A percentile compares a stretch with the other conserved stretches of the same genome.
Conservation (phyloP, 768 basidiomycete genomes). For the Psilocybe sp. region DNA sequence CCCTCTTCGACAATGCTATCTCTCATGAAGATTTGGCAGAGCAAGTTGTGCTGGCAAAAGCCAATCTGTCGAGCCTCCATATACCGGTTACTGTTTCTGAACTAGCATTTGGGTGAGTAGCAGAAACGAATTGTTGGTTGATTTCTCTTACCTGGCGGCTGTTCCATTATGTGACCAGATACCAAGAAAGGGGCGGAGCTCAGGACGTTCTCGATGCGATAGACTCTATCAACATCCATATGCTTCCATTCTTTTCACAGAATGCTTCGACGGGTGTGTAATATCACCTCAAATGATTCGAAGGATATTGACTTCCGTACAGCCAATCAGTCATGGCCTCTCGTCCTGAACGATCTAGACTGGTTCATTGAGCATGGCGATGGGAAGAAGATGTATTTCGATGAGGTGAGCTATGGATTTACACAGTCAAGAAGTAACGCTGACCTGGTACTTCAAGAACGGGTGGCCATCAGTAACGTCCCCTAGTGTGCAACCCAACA, state of each 20-base stretch:
- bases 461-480: conserved; percentile 65
- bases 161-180: conserved; percentile 10
- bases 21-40: conserved; percentile 37
- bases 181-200: conserved; percentile 46
- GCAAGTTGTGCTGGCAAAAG: conserved; percentile 43
- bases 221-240: conserved; percentile 55
- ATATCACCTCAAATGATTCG: not conserved
- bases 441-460: conserved; percentile 34
- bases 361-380: conserved; percentile 55
- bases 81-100: conserved; percentile 59
- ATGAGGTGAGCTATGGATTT: conserved; percentile 46
- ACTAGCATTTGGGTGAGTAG: conserved; percentile 38
- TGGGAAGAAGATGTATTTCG: conserved; percentile 64
- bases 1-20: conserved; percentile 49
- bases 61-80: conserved; percentile 39
- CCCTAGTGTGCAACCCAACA: conserved; percentile 51
- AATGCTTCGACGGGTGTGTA: conserved; percentile 41
- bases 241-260: conserved; percentile 55
- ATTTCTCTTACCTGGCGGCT: not conserved
- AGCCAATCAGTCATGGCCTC: conserved; percentile 50
- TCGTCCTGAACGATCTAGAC: conserved; percentile 46
- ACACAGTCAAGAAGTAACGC: not conserved
- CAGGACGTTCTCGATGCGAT: conserved; percentile 50
- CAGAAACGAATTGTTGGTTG: not conserved
- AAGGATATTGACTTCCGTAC: not conserved